Evolutionary conservation across 441 rosid species (phyloP).

Genomic region (Adansonia rubrostipa): DNA sequence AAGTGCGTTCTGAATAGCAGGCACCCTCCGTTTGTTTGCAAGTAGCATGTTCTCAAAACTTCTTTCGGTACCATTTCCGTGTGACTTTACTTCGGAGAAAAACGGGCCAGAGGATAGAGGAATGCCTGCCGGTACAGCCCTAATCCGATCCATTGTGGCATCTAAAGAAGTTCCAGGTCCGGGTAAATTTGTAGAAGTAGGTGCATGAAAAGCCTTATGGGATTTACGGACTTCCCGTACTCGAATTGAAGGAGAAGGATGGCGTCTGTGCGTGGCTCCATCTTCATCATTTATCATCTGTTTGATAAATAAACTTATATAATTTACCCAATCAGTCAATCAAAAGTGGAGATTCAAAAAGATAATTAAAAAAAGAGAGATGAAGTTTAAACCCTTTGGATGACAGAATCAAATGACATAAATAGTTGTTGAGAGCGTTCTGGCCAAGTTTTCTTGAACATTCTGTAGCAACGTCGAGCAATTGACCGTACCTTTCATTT

Average conservation of each 20-base stretch:
- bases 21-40: conserved; percentile 92
- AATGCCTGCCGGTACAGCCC: conserved; percentile 64
- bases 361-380: not conserved
- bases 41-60: conserved; percentile 89
- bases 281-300: conserved; percentile 94
- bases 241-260: conserved; percentile 91
- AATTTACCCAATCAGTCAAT: not conserved
- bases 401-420: conserved; percentile 82
- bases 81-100: conserved; percentile 71
- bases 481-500: conserved; percentile 82
- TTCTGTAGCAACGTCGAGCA: conserved; percentile 92
- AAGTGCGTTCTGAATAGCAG: conserved; percentile 93
- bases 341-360: conserved; percentile 1
- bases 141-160: conserved; percentile 81
- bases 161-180: conserved; percentile 91
- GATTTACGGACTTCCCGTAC: conserved; percentile 74
- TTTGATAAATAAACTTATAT: conserved; percentile 26
- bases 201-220: conserved; percentile 51
- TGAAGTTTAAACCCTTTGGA: conserved; percentile 77
- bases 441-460: conserved; percentile 98
- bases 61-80: conserved; percentile 72
- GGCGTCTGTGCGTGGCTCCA: conserved; percentile 86
- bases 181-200: conserved; percentile 56
- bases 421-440: conserved; percentile 87
- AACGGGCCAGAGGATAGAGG: conserved; percentile 78